Evolutionary conservation across 257 asterid species (phyloP), one percentile per base, ranked within the genome.

Genomic region (Capsicum baccatum): DNA sequence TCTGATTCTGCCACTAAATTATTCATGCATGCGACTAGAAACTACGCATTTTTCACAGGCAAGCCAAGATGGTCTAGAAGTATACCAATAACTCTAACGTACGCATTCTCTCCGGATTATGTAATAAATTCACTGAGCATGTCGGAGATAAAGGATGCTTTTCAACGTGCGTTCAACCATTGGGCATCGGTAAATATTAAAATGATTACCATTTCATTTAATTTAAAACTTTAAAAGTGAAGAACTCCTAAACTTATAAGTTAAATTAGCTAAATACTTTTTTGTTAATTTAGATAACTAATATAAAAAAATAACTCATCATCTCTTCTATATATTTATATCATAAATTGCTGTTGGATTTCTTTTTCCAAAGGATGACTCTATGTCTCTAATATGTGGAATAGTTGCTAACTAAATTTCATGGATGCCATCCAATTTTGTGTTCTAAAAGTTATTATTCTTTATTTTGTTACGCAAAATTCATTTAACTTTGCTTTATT

Each of bases 61-160:
- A 86, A 76, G 54, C 98, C 98, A 2, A 74, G 97, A 83, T 96
- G 98, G 99, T 70, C 63, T 0, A 66, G 97, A 47, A 79, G 71
- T 39, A 84, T 80, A 8, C 98, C 99, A 13, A 93, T 92, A 87
- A 92, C 82, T 64, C 88, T 96, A 13, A 96, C 93, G 1, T 96
- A 93, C 44, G 93, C 95, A 3, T 88, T 94, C 67, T 92, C 97
- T 0, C 90, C 90, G 0, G 85, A 64, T 12, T 62, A 91, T 79
- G 15, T 33, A 21, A 89, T 91, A 74, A 63, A 33, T 1, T 83
- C 90, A 26, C 50, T 91, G 84, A 86, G 84, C 78, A 14, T 2
- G 79, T 42, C n/a, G 19, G 94, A 89, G 8, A 33, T 90, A 13
- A 78, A 86, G 70, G 90, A 42, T 1, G 93, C 94, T 3, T 91